Evolutionary conservation across 2,329 filamentous ascomycete genomes (phyloP).

Genomic region (Aspergillus pseudonomiae): DNA sequence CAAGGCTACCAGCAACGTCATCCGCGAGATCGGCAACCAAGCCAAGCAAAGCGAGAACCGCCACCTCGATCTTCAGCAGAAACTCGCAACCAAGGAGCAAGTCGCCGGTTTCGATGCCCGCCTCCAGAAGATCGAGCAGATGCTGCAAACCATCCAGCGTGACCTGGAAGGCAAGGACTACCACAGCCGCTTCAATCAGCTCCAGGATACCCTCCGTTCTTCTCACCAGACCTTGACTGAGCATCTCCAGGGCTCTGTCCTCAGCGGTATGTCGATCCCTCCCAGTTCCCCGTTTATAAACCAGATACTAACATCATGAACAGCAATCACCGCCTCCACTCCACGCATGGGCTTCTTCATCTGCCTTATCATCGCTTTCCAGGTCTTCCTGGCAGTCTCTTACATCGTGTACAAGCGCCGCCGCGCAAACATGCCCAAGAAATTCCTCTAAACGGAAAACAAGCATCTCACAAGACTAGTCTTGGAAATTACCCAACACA

Average conservation of each 20-base stretch:
- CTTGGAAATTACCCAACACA: neutral
- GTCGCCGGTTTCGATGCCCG: conserved; percentile 48
- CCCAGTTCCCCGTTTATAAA: neutral
- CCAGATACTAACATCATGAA: neutral
- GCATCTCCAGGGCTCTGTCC: conserved; percentile 54
- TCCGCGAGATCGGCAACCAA: conserved; percentile 56
- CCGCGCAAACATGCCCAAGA: conserved; percentile 78
- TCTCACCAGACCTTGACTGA: conserved; percentile 57
- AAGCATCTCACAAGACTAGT: neutral
- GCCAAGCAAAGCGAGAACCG: conserved; percentile 55
- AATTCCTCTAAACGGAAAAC: conserved; percentile 69
- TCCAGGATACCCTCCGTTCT: conserved; percentile 57
- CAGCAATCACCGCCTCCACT: conserved; percentile 56
- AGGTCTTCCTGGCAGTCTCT: conserved; percentile 68
- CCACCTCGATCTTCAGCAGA: conserved; percentile 54
- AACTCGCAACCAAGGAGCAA: conserved; percentile 40
- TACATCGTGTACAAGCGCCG: conserved; percentile 82
- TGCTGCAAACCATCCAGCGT: conserved; percentile 53
- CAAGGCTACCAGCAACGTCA: conserved; percentile 60
- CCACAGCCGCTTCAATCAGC: conserved; percentile 54
- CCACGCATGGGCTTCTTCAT: conserved; percentile 66
- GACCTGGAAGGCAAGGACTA: conserved; percentile 63
- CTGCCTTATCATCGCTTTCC: conserved; percentile 72
- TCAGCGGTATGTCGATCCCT: conserved; percentile 49
- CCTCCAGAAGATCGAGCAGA: conserved; percentile 57